phyloP scores from a whole-genome alignment of 768 basidiomycete genomes.

The Amanita muscaria region DNA sequence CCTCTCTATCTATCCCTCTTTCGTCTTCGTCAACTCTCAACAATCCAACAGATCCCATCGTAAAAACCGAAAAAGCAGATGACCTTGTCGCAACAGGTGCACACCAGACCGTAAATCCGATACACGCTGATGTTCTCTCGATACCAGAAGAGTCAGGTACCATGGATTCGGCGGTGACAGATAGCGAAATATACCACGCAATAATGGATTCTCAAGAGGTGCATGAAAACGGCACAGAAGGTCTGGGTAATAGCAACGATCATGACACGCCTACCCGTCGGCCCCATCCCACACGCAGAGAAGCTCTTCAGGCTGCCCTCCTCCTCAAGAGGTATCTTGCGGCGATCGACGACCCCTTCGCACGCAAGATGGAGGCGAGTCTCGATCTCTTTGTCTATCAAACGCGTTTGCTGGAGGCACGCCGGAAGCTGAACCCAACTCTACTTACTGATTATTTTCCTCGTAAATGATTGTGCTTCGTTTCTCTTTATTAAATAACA shows the following conservation, averaged over 20 bases:
- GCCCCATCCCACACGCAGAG: slow-evolving; percentile 13
- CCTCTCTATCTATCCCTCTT: too few relatives aligned
- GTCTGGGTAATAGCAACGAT: slow-evolving; percentile 8
- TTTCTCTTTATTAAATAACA: too few relatives aligned
- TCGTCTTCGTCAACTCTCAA: too few relatives aligned
- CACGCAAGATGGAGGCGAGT: slow-evolving; percentile 15
- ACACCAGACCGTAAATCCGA: slow-evolving; percentile 1
- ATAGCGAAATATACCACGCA: background rate
- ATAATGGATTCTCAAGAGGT: slow-evolving; percentile 3
- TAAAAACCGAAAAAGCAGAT: background rate
- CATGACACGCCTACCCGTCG: slow-evolving; percentile 7
- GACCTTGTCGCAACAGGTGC: background rate
- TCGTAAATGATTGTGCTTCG: too few relatives aligned
- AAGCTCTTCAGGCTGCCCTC: slow-evolving; percentile 16
- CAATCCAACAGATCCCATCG: background rate
- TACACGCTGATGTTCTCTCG: background rate
- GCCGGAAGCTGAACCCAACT: slow-evolving; percentile 2
- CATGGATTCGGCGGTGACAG: background rate
- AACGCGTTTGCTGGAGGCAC: slow-evolving; percentile 11
- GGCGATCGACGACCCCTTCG: slow-evolving; percentile 16
- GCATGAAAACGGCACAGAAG: background rate
- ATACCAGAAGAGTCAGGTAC: background rate
- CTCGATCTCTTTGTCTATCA: slow-evolving; percentile 16
- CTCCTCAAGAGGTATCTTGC: slow-evolving; percentile 15
- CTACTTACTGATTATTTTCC: slow-evolving; percentile 2